Base-by-base conservation (phyloP, 2,329 filamentous ascomycete species). In the Arthrobotrys iridis region DNA sequence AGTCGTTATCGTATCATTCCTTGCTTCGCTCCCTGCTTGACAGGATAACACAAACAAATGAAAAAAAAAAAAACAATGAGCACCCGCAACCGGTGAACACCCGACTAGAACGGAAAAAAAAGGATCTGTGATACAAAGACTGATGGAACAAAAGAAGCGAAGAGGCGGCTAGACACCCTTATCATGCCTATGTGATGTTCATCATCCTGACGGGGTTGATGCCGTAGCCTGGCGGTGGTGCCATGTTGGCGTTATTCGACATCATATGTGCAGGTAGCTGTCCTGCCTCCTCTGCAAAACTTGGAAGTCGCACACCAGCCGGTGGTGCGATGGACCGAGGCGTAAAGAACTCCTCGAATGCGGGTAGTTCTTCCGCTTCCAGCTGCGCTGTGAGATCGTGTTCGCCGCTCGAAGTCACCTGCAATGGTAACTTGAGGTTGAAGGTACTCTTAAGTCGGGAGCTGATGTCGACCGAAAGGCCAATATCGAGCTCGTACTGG, bases 401-500 rank as follows among this genome's bases (percentile, higher is more conserved):
- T 15, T 46, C 18, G 30, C 58, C 65, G 10, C 45, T 59, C 2
- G 62, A 65, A 6, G 55, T 66, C 37, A 80, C 77, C 59, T 79
- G 79, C 26, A 80, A 50, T n/a, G 79, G 79, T n/a, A 80, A 43
- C 70, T 77, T 80, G n/a, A 80, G 55, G 20, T 70, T 73, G 15
- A 80, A 62, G 2, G 74, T 67, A 15, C 66, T 48, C 33, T 70
- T 76, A 10, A 71, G 58, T 20, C 76, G 76, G 3, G 85, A 84
- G 33, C 64, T 65, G 18, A 64, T 52, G 77, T 86, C 85, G 57
- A 87, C 84, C 2, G 85, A 84, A 20, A 92, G 81, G 11, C 84
- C 83, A 67, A 92, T 81, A 62, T 88, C 86, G 11, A 92, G 84
- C 2, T 83, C 81, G 80, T 92, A 92, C 15, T 85, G 82, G 60